A percentile compares a stretch with the other conserved stretches of the same genome.
These are phyloP conservation scores for Suillus lakei DNA, from an alignment of 768 basidiomycete species.

Conservation along the genomic window DNA sequence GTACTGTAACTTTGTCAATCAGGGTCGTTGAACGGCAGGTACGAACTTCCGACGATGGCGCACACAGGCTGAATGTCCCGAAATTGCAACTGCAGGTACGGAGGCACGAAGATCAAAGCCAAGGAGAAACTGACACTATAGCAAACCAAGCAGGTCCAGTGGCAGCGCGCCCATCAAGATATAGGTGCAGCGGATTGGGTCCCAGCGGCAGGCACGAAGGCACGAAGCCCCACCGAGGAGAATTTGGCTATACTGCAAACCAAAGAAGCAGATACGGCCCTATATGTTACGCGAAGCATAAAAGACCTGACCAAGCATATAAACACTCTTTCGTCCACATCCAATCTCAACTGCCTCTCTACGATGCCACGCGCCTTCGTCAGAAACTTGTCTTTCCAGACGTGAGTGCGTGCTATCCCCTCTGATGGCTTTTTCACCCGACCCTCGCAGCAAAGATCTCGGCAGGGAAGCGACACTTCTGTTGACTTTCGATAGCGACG, in stretches of 20 bases:
- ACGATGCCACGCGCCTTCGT: neutral
- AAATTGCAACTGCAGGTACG: too few species aligned
- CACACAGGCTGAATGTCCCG: too few species aligned
- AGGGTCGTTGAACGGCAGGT: too few species aligned
- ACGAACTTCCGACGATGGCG: too few species aligned
- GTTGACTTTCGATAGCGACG: neutral
- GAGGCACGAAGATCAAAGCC: too few species aligned
- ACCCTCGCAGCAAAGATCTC: neutral
- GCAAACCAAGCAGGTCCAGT: neutral
- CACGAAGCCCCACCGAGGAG: neutral
- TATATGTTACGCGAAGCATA: too few species aligned
- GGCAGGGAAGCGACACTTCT: neutral
- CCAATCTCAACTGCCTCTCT: neutral
- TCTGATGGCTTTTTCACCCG: neutral
- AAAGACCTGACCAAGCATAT: too few species aligned
- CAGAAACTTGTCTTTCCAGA: conserved; percentile 3
- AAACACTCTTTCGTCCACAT: too few species aligned
- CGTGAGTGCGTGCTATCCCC: neutral
- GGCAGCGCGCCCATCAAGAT: neutral
- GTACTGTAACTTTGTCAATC: too few species aligned
- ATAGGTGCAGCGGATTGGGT: neutral
- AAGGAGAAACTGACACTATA: neutral
- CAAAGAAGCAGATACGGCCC: too few species aligned
- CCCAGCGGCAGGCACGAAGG: neutral
- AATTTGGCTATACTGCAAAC: too few species aligned